Evolutionary conservation across 805 yeast genomes (phyloP).

Genomic region (Candida verbasci): DNA sequence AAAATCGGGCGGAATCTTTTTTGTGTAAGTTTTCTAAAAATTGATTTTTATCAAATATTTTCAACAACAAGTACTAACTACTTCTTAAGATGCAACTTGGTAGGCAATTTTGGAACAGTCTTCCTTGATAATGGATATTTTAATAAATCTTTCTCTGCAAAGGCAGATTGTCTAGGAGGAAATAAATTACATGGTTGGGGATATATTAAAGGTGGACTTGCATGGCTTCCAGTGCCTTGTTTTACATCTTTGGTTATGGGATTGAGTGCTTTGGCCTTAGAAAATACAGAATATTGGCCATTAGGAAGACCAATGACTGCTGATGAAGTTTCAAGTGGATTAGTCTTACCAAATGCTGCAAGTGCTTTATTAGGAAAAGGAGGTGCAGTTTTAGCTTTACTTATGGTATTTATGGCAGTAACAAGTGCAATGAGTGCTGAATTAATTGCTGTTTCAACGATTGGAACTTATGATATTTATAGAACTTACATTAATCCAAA

Average conservation of each 20-base stretch:
- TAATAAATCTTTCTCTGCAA: constrained; percentile 84
- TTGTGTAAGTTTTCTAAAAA: no score
- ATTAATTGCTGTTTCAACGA: constrained; percentile 80
- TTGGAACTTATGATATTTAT: constrained; percentile 82
- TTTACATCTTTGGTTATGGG: constrained; percentile 83
- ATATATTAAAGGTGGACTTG: constrained; percentile 80
- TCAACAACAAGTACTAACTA: no score
- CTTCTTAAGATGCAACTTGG: no score
- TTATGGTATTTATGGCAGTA: constrained; percentile 85
- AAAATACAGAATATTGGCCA: constrained; percentile 68
- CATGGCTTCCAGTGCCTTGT: constrained; percentile 91
- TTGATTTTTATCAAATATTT: no score
- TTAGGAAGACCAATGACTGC: constrained; percentile 64
- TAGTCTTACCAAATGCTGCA: constrained; percentile 75
- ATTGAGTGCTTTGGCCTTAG: constrained; percentile 73
- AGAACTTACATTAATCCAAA: constrained; percentile 73
- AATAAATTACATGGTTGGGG: no score
- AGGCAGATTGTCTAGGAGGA: no score
- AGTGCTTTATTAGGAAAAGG: constrained; percentile 80
- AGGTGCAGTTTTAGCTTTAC: constrained; percentile 79
- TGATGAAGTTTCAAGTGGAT: constrained; percentile 75
- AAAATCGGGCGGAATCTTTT: constrained; percentile 80
- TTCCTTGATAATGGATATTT: constrained; percentile 85
- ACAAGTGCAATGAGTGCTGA: constrained; percentile 93
- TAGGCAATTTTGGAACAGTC: constrained; percentile 88